Percentiles rank a stretch among this genome's conserved stretches.
Evolutionary conservation across 139 green algal genomes (phyloP).

Genomic region (Chlorella ohadii): DNA sequence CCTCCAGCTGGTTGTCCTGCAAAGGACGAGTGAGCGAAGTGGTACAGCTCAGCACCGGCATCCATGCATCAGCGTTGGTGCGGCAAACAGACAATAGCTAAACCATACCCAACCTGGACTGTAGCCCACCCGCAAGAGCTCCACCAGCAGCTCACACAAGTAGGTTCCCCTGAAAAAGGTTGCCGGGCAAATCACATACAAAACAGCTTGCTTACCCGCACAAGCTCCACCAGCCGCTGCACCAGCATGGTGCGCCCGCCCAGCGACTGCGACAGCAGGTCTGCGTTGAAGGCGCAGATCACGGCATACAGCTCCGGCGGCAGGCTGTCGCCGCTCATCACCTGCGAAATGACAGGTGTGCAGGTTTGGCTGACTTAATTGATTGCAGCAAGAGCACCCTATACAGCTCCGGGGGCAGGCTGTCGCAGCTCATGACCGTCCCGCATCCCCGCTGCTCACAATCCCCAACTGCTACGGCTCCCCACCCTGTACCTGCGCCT

Average conservation of each 20-base stretch:
- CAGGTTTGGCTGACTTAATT: too few relatives aligned
- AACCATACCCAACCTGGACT: too few relatives aligned
- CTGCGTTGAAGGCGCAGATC: constrained; percentile 45
- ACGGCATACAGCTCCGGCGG: neutral
- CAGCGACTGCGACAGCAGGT: constrained; percentile 47
- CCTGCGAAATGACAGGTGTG: neutral
- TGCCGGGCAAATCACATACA: too few relatives aligned
- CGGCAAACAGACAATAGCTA: too few relatives aligned
- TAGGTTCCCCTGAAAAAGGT: too few relatives aligned
- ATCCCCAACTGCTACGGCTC: neutral
- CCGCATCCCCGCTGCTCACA: neutral
- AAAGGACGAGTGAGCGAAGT: neutral
- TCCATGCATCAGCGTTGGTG: too few relatives aligned
- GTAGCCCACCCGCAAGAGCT: too few relatives aligned
- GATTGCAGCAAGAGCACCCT: neutral
- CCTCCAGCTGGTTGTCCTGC: constrained; percentile 38
- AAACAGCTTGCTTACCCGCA: too few relatives aligned
- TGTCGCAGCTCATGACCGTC: too few relatives aligned
- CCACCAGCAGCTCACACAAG: too few relatives aligned
- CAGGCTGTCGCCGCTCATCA: constrained; percentile 26
- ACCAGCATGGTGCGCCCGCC: constrained; percentile 48
- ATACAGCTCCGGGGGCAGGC: constrained; percentile 1
- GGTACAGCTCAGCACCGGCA: too few relatives aligned
- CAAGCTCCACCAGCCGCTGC: constrained; percentile 49
- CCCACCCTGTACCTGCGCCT: constrained; percentile 22